Percentiles rank a stretch among this genome's conserved stretches.
phyloP scores from a whole-genome alignment of 768 basidiomycete species.

The Hirschioporus abietinus region DNA sequence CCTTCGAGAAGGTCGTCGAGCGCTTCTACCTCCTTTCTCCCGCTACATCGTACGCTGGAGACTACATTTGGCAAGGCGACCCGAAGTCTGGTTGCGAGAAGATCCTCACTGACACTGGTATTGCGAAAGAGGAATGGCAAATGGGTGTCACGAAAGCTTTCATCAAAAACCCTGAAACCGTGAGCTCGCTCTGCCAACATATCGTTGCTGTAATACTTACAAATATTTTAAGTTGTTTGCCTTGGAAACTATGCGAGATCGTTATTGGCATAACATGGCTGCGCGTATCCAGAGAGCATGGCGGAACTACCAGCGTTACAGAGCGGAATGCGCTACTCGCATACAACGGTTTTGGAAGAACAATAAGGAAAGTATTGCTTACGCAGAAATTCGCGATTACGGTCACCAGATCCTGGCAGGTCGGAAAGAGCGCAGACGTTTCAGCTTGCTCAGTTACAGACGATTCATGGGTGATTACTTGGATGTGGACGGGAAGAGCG shows the following conservation, averaged over 20 bases:
- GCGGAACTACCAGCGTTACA: conserved; percentile 93
- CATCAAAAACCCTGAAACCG: conserved; percentile 98
- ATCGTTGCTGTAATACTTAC: conserved; percentile 9
- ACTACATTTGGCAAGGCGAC: conserved; percentile 95
- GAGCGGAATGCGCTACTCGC: conserved; percentile 88
- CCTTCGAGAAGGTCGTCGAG: conserved; percentile 99
- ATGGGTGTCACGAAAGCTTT: conserved; percentile 99
- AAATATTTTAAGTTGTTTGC: conserved; percentile 72
- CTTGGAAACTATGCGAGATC: conserved; percentile 96
- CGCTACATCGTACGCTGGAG: conserved; percentile 95
- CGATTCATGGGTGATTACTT: conserved; percentile 97
- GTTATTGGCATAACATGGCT: conserved; percentile 99
- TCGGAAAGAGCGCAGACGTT: conserved; percentile 89
- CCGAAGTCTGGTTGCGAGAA: conserved; percentile 86
- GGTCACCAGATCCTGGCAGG: conserved; percentile 89
- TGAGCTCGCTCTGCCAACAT: conserved; percentile 31
- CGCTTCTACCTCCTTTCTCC: conserved; percentile 95
- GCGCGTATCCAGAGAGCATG: conserved; percentile 92
- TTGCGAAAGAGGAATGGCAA: conserved; percentile 97
- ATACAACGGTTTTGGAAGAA: conserved; percentile 99
- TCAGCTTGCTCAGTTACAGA: conserved; percentile 89
- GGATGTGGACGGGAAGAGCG: conserved; percentile 74
- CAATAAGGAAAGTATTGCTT: conserved; percentile 90
- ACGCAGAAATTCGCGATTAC: conserved; percentile 87
- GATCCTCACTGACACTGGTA: conserved; percentile 93